These are phyloP conservation scores for Aspergillus sojae DNA, from an alignment of 2,329 filamentous ascomycete genomes.

Conservation along the genomic window DNA sequence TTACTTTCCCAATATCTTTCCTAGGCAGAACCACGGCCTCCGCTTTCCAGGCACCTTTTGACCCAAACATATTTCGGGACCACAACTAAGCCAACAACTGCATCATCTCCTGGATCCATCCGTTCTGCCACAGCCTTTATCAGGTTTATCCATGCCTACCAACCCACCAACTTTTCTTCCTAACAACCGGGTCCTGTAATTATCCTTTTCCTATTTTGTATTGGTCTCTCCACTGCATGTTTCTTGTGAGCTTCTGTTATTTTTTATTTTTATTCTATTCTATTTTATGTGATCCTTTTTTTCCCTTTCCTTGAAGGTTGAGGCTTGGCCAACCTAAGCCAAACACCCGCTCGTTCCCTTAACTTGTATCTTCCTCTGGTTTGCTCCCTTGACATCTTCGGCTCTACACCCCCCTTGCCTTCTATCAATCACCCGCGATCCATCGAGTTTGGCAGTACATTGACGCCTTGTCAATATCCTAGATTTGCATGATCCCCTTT, in stretches of 20 bases:
- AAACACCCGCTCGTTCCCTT: conserved; percentile 1
- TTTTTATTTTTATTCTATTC: not conserved
- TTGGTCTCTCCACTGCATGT: not conserved
- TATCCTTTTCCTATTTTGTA: not conserved
- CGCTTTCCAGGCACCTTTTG: conserved; percentile 2
- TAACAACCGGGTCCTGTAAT: not conserved
- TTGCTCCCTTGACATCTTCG: conserved; percentile 4
- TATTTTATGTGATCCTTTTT: not conserved
- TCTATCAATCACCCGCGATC: conserved; percentile 8
- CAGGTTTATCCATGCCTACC: conserved; percentile 17
- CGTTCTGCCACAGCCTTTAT: conserved; percentile 12
- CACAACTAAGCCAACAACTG: not conserved
- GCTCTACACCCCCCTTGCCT: conserved; percentile 11
- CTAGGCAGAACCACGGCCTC: not conserved
- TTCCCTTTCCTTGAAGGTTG: not conserved
- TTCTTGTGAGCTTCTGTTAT: not conserved
- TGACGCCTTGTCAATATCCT: conserved; percentile 14
- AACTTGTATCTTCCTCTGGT: not conserved
- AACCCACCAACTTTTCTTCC: conserved; percentile 10
- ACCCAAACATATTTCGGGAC: conserved; percentile 9
- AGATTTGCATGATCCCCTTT: conserved; percentile 16
- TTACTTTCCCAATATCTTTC: not conserved
- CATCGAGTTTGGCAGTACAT: conserved; percentile 11
- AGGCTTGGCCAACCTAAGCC: conserved; percentile 5
- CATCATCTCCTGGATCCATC: conserved; percentile 10